These are phyloP conservation scores for Colletotrichum spaethianum DNA, from an alignment of 2,329 filamentous ascomycete genomes.

Conservation along the genomic window DNA sequence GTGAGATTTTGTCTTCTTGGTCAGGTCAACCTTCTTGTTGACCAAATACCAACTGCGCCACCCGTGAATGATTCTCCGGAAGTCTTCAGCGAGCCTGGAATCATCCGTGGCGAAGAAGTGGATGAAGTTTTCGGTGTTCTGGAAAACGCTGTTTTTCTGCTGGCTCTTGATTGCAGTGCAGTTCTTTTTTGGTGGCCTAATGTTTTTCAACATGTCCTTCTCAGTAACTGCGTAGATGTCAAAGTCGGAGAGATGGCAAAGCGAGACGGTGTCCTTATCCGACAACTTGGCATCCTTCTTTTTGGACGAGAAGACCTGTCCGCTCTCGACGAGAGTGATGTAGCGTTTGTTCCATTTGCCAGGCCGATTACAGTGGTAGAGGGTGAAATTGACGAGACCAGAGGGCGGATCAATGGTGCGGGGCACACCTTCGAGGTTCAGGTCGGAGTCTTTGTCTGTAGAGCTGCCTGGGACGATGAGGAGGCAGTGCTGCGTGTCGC, in stretches of 20 bases:
- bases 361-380: slow-evolving; percentile 85
- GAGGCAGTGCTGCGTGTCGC: slow-evolving; percentile 82
- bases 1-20: slow-evolving; percentile 52
- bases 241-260: slow-evolving; percentile 92
- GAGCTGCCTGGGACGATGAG: slow-evolving; percentile 74
- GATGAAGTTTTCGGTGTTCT: slow-evolving; percentile 87
- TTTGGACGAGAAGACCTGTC: slow-evolving; percentile 81
- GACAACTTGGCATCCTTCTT: slow-evolving; percentile 71
- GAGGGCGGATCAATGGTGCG: slow-evolving; percentile 70
- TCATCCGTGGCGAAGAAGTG: slow-evolving; percentile 94
- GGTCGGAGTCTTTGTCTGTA: slow-evolving; percentile 68
- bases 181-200: slow-evolving; percentile 87
- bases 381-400: slow-evolving; percentile 74
- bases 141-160: slow-evolving; percentile 87
- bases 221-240: slow-evolving; percentile 88
- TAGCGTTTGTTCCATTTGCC: slow-evolving; percentile 92
- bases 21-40: slow-evolving; percentile 72
- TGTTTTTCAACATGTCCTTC: slow-evolving; percentile 75
- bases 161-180: slow-evolving; percentile 95
- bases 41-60: slow-evolving; percentile 96
- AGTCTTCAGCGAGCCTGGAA: slow-evolving; percentile 73
- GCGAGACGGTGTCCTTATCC: slow-evolving; percentile 76
- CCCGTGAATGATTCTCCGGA: slow-evolving; percentile 78
- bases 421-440: slow-evolving; percentile 77
- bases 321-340: slow-evolving; percentile 80